Conservation (phyloP, 1,284 basidiomycete genomes). For the Rhodotorula sp. region DNA sequence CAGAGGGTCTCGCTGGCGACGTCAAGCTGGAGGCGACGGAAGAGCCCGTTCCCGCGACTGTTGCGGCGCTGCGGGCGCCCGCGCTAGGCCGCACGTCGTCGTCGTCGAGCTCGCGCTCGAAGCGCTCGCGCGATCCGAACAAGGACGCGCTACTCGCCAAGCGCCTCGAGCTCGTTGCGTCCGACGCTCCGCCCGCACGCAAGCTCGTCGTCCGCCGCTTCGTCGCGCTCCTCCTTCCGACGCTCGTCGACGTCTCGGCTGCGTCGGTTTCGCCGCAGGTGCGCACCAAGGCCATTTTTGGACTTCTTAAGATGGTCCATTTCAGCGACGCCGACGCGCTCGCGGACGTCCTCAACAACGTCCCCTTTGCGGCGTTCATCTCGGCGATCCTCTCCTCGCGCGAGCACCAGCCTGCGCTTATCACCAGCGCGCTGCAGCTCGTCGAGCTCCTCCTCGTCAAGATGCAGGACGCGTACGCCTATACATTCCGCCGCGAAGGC, state of each 20-base stretch:
- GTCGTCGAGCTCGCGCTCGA: slow-evolving; percentile 18
- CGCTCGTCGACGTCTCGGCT: slow-evolving; percentile 90
- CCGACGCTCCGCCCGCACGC: slow-evolving; percentile 50
- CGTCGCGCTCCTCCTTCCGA: slow-evolving; percentile 80
- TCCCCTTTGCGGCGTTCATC: slow-evolving; percentile 87
- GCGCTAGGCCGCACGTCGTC: slow-evolving; percentile 15
- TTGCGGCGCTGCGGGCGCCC: slow-evolving; percentile 7
- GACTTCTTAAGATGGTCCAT: slow-evolving; percentile 81
- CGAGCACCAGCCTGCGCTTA: slow-evolving; percentile 67
- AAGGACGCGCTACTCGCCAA: slow-evolving; percentile 51
- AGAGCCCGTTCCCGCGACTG: slow-evolving; percentile 9
- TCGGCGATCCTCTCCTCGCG: slow-evolving; percentile 90
- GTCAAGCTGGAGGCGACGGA: slow-evolving; percentile 39
- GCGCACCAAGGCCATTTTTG: slow-evolving; percentile 80
- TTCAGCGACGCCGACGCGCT: slow-evolving; percentile 78
- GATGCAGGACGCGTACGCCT: slow-evolving; percentile 76
- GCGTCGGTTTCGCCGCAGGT: slow-evolving; percentile 85
- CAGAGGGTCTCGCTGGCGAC: slow-evolving; percentile 18
- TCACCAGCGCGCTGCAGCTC: slow-evolving; percentile 83
- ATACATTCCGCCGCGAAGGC: slow-evolving; percentile 85
- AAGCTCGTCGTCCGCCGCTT: slow-evolving; percentile 68
- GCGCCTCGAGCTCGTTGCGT: slow-evolving; percentile 60
- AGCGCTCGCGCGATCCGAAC: slow-evolving; percentile 5
- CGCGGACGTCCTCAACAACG: slow-evolving; percentile 70
- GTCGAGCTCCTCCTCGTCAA: slow-evolving; percentile 84